Conservation (phyloP, 2,329 filamentous ascomycete genomes). For the Ceratocystis papillata region DNA sequence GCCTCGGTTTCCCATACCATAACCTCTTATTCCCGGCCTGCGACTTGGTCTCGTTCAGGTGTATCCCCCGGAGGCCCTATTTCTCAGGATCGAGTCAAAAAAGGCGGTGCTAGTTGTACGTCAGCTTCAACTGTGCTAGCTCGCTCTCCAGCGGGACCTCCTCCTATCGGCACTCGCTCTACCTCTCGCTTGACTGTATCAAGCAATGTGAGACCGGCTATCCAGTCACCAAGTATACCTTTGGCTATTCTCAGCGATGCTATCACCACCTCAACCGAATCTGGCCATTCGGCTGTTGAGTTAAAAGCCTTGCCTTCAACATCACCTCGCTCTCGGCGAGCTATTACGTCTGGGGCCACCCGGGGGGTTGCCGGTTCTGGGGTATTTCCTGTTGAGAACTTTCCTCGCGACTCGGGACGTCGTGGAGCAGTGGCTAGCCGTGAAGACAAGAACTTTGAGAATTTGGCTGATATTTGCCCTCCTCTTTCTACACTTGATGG, state of each 20-base stretch:
- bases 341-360: constrained; percentile 19
- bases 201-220: background rate
- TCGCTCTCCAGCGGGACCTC: background rate
- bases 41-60: background rate
- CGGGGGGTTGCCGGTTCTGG: constrained; percentile 22
- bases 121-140: background rate
- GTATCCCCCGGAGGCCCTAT: background rate
- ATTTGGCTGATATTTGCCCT: constrained; percentile 62
- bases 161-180: background rate
- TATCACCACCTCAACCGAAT: constrained; percentile 9
- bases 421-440: constrained; percentile 49
- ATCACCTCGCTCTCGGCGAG: constrained; percentile 16
- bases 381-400: constrained; percentile 21
- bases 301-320: background rate
- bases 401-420: constrained; percentile 22
- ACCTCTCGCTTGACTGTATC: background rate
- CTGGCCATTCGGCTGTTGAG: background rate
- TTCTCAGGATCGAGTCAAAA: constrained; percentile 15
- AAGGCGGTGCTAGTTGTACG: background rate
- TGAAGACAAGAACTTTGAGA: constrained; percentile 70
- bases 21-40: background rate
- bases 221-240: background rate
- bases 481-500: constrained; percentile 51
- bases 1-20: background rate
- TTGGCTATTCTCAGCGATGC: constrained; percentile 12